Evolutionary conservation across 2,329 filamentous ascomycete species (phyloP).

Genomic region (Monilinia fructigena): DNA sequence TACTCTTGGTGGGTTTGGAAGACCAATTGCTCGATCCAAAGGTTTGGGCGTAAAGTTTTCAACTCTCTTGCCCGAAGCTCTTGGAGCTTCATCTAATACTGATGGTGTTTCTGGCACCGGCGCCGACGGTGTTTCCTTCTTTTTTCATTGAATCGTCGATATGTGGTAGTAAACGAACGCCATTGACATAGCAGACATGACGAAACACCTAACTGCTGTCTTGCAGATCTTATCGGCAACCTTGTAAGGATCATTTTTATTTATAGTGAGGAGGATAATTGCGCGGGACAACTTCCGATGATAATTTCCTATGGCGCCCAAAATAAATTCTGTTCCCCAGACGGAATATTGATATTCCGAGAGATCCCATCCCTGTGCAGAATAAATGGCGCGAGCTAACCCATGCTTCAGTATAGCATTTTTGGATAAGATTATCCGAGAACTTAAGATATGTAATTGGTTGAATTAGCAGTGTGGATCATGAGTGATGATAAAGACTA

Average conservation of each 20-base stretch:
- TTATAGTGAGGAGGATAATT: neutral
- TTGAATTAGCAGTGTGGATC: too few relatives aligned
- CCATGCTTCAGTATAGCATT: too few relatives aligned
- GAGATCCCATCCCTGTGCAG: neutral
- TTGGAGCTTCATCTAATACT: slow-evolving; percentile 56
- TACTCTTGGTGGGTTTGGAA: slow-evolving; percentile 66
- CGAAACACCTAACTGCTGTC: slow-evolving; percentile 34
- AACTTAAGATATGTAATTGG: too few relatives aligned
- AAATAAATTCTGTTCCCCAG: slow-evolving; percentile 17
- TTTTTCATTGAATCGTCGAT: slow-evolving; percentile 41
- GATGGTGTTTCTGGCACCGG: slow-evolving; percentile 41
- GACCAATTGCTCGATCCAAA: slow-evolving; percentile 75
- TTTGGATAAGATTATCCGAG: too few relatives aligned
- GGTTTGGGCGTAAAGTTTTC: slow-evolving; percentile 58
- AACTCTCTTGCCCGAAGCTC: slow-evolving; percentile 56
- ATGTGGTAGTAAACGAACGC: slow-evolving; percentile 50
- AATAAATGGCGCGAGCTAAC: neutral
- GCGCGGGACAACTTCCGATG: neutral
- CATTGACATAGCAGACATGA: slow-evolving; percentile 53
- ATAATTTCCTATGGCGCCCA: neutral
- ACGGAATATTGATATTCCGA: slow-evolving; percentile 2
- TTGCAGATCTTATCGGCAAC: slow-evolving; percentile 28
- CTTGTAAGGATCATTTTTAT: slow-evolving; percentile 36
- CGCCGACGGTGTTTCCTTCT: slow-evolving; percentile 27
- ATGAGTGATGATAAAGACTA: too few relatives aligned